Base-by-base conservation (phyloP, 495 filamentous ascomycete species). In the Bathelium albidoporum region DNA sequence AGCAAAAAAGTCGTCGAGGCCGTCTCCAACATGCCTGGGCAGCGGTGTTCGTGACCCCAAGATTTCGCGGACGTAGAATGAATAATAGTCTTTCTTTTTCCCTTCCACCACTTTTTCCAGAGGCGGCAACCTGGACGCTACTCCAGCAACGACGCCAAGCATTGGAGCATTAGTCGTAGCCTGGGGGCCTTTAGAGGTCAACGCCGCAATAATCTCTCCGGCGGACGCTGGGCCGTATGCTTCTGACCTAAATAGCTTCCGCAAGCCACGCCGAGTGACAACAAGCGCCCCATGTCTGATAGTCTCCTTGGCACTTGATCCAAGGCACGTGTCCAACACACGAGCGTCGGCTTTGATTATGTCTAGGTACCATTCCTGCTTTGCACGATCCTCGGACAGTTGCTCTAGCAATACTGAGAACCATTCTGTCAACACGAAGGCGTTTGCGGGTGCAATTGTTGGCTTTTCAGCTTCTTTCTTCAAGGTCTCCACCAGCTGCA, bases 381-480 rank as follows among this genome's bases (percentile, higher is more conserved):
- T 55, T 29, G 2, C 10, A 16, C 12, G 26, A 16, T 55, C 49
- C 24, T 55, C 49, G 9, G 49, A 55, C 7, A 55, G 49, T 24
- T 55, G 49, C 11, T 55, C 49, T 10, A 94, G 75, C 14, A 95
- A 74, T 64, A 91, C 71, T 58, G 85, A 89, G 71, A 86, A 89
- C 94, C 91, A 98, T 70, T 93, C 89, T 14, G 93, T 78, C 65
- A 98, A 77, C n/a, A 95, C 89, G 68, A 96, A 92, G 1, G 91
- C 89, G 70, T 85, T 91, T 26, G 83, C 81, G 1, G 89, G 76
- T 26, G 93, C 89, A 65, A 97, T 83, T 31, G 83, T 85, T 2
- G 77, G 72, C 72, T 95, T 96, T 44, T 81, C 76, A 0, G 87
- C 79, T 74, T 98, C 95, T 29, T 59, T 63, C 61, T 79, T 74